These are phyloP conservation scores for Polyplosphaeria fusca DNA, from an alignment of 495 filamentous ascomycete species.

Conservation along the genomic window DNA sequence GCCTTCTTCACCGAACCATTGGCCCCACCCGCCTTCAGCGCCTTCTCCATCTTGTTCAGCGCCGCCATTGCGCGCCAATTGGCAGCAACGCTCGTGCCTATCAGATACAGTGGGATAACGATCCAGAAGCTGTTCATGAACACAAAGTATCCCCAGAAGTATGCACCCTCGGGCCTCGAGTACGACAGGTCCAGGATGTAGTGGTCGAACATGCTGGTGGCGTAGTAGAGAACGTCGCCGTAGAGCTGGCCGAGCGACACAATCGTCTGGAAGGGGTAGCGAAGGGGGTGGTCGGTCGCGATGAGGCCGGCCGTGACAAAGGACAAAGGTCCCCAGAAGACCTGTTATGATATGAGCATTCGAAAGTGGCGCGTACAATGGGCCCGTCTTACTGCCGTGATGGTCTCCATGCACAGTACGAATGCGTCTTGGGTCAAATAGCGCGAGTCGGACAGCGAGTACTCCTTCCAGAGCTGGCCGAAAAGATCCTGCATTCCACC, in stretches of 20 bases:
- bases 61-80: constrained; percentile 24
- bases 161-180: constrained; percentile 72
- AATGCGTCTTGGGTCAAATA: constrained; percentile 77
- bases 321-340: constrained; percentile 79
- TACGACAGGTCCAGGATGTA: constrained; percentile 56
- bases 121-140: constrained; percentile 87
- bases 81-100: constrained; percentile 20
- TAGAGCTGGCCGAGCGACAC: constrained; percentile 81
- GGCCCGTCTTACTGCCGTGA: constrained; percentile 78
- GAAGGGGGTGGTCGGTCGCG: constrained; percentile 54
- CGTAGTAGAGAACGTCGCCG: constrained; percentile 81
- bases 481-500: constrained; percentile 60
- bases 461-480: constrained; percentile 86
- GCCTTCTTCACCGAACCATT: constrained; percentile 24
- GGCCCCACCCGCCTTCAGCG: constrained; percentile 24
- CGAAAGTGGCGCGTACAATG: constrained; percentile 33
- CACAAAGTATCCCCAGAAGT: constrained; percentile 87
- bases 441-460: constrained; percentile 76
- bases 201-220: constrained; percentile 69
- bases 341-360: constrained; percentile 39
- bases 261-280: constrained; percentile 69
- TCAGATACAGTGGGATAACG: constrained; percentile 57
- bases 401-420: constrained; percentile 78
- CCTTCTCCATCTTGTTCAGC: constrained; percentile 27
- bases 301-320: constrained; percentile 63